Percentiles rank a stretch among this genome's conserved stretches.
phyloP scores from a whole-genome alignment of 1,139 yeast species.

The Pichia kudriavzevii region DNA sequence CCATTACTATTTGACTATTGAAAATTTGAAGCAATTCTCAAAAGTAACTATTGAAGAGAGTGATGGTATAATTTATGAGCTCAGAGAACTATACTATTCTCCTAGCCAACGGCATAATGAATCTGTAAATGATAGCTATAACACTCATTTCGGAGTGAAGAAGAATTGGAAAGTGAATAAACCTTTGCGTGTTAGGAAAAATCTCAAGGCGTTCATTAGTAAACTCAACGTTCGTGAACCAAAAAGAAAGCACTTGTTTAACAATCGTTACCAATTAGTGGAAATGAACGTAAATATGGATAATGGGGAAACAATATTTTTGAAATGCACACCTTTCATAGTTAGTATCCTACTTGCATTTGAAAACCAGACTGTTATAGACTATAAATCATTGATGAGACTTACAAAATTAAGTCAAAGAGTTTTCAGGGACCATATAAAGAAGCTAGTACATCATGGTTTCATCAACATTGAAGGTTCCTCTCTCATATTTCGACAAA shows the following conservation, averaged over 20 bases:
- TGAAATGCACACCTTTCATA: not conserved
- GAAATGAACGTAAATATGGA: constrained; percentile 1
- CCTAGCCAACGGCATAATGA: no score
- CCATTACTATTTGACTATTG: no score
- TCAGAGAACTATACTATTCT: no score
- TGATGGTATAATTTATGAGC: no score
- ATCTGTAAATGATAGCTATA: no score
- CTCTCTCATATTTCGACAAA: no score
- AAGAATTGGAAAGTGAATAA: constrained; percentile 1
- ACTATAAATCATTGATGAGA: not conserved
- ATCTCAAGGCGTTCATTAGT: not conserved
- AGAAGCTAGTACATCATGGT: no score
- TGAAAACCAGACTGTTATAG: not conserved
- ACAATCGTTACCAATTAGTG: constrained; percentile 1
- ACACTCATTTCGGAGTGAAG: not conserved
- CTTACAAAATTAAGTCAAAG: not conserved
- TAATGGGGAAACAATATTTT: not conserved
- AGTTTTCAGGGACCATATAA: no score
- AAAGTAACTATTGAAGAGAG: no score
- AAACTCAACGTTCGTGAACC: no score
- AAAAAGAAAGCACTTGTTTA: not conserved
- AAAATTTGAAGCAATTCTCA: no score
- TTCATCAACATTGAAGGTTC: no score
- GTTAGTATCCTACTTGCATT: constrained; percentile 1
- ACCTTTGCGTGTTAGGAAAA: not conserved